These are phyloP conservation scores for Casuarina cunninghamiana DNA, from an alignment of 306 rosid species.

Conservation along the genomic window DNA sequence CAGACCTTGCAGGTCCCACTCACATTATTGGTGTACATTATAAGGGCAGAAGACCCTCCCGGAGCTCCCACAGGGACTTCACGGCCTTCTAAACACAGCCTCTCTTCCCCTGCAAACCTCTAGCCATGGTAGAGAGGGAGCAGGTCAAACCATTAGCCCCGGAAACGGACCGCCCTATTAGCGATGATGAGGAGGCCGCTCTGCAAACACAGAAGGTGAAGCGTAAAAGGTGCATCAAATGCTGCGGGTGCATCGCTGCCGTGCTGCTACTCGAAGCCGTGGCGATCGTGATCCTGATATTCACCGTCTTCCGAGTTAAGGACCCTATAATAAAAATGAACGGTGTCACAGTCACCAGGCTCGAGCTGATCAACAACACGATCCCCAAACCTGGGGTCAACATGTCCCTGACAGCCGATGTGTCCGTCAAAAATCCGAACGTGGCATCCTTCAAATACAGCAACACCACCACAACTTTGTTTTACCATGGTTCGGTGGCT, in stretches of 20 bases:
- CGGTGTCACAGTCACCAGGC: constrained; percentile 32
- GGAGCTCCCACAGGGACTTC: neutral
- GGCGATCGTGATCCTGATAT: constrained; percentile 33
- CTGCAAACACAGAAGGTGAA: neutral
- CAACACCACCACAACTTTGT: constrained; percentile 59
- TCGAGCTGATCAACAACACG: constrained; percentile 35
- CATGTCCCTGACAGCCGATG: constrained; percentile 48
- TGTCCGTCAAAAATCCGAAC: constrained; percentile 62
- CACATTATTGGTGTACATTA: neutral
- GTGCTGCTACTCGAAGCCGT: constrained; percentile 23
- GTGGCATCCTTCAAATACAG: constrained; percentile 52
- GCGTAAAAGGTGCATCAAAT: constrained; percentile 33
- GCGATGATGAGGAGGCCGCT: constrained; percentile 21
- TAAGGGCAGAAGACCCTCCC: constrained; percentile 9
- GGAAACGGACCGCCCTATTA: constrained; percentile 4
- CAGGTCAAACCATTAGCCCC: constrained; percentile 56
- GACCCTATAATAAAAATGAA: constrained; percentile 57
- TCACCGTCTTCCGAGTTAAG: constrained; percentile 55
- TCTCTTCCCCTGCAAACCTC: neutral
- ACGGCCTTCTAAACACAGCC: neutral
- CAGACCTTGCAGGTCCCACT: neutral
- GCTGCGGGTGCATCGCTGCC: constrained; percentile 32
- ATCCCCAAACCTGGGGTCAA: constrained; percentile 41
- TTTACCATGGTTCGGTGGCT: constrained; percentile 33
- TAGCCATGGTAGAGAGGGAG: constrained; percentile 43